Conservation (phyloP, 2,329 filamentous ascomycete species). For the Calonectria fujianensis region DNA sequence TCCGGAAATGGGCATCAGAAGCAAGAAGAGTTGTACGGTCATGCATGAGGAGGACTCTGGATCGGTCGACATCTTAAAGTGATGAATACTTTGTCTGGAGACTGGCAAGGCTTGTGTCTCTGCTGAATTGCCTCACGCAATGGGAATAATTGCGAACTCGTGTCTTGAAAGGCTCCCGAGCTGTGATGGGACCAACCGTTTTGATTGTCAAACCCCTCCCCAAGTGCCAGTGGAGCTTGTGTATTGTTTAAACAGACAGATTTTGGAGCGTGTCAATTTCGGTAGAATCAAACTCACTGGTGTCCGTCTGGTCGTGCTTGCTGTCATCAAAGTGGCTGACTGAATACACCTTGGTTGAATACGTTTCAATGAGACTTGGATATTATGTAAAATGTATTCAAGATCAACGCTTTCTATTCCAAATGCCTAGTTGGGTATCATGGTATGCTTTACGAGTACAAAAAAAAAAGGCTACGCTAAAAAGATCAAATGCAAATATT, state of each 20-base stretch:
- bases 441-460: slow-evolving; percentile 2
- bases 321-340: neutral
- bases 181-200: neutral
- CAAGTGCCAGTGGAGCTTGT: slow-evolving; percentile 29
- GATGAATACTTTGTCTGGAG: slow-evolving; percentile 33
- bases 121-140: neutral
- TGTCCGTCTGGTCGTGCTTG: neutral
- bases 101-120: slow-evolving; percentile 17
- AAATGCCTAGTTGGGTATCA: slow-evolving; percentile 46
- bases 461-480: neutral
- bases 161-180: neutral
- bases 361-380: neutral
- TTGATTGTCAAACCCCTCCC: neutral
- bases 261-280: slow-evolving; percentile 40
- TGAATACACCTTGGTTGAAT: neutral
- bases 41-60: slow-evolving; percentile 58
- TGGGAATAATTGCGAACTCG: neutral
- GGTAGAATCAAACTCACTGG: neutral
- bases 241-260: slow-evolving; percentile 28
- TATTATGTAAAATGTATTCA: neutral
- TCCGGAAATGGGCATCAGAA: slow-evolving; percentile 60
- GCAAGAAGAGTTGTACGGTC: slow-evolving; percentile 58
- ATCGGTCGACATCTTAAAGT: slow-evolving; percentile 54
- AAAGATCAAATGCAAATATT: slow-evolving; percentile 9
- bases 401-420: slow-evolving; percentile 16